Percentiles rank a stretch among this genome's conserved stretches.
Evolutionary conservation across 2,329 filamentous ascomycete species (phyloP).

Genomic region (Teratosphaeria nubilosa): DNA sequence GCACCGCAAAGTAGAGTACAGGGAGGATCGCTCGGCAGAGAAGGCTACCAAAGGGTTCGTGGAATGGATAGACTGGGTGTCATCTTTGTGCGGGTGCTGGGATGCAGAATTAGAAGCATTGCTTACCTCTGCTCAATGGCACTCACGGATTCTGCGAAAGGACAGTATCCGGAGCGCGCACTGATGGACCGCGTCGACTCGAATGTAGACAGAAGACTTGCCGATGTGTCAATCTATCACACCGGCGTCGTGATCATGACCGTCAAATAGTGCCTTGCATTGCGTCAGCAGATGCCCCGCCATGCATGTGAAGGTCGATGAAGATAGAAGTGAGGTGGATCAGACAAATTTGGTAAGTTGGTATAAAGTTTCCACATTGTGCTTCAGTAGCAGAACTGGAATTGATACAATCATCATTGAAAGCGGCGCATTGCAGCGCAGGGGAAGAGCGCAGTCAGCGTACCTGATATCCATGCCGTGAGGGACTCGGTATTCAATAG

Average conservation of each 20-base stretch:
- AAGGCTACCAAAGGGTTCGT: conserved; percentile 26
- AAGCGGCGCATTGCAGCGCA: background rate
- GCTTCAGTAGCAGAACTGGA: conserved; percentile 33
- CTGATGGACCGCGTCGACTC: background rate
- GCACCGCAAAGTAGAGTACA: conserved; percentile 25
- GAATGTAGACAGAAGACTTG: background rate
- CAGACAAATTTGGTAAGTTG: conserved; percentile 29
- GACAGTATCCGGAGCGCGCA: background rate
- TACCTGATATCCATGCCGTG: background rate
- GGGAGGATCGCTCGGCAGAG: conserved; percentile 27
- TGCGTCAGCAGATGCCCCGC: background rate
- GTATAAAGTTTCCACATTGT: conserved; percentile 27
- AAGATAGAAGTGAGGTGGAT: conserved; percentile 9
- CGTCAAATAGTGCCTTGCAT: background rate
- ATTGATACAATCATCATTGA: conserved; percentile 30
- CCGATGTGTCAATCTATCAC: background rate
- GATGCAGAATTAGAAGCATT: background rate
- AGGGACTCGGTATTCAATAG: background rate
- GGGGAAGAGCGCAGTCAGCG: background rate
- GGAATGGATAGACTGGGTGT: conserved; percentile 32
- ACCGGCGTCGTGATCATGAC: background rate
- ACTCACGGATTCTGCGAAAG: background rate
- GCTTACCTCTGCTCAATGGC: background rate
- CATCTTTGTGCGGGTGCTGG: conserved; percentile 19
- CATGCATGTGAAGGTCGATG: background rate